phyloP scores from a whole-genome alignment of 2,329 filamentous ascomycete genomes.

The Gaeumannomyces tritici region DNA sequence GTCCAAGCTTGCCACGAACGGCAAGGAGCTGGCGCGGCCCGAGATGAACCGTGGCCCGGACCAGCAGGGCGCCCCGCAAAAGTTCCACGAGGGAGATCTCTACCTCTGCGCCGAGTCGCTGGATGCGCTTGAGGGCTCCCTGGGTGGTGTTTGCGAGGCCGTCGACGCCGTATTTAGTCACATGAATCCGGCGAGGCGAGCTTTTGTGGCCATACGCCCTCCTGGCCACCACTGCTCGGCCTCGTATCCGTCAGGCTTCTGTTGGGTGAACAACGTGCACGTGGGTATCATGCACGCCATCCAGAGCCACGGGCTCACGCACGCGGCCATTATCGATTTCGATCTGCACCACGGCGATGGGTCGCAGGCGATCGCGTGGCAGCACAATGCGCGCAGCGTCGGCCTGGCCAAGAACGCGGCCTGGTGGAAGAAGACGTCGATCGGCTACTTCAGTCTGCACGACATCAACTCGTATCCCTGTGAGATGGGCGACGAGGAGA shows the following conservation, averaged over 20 bases:
- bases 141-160: conserved; percentile 89
- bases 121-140: conserved; percentile 77
- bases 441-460: conserved; percentile 94
- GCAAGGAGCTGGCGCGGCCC: conserved; percentile 68
- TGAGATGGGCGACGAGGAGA: conserved; percentile 85
- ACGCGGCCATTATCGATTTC: conserved; percentile 89
- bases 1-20: conserved; percentile 63
- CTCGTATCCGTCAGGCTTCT: conserved; percentile 85
- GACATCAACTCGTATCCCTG: conserved; percentile 99
- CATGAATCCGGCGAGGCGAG: conserved; percentile 52
- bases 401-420: conserved; percentile 60
- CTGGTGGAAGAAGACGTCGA: conserved; percentile 71
- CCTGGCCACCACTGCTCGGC: conserved; percentile 94
- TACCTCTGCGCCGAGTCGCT: conserved; percentile 84
- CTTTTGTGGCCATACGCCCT: conserved; percentile 86
- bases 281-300: conserved; percentile 90
- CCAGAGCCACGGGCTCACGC: conserved; percentile 75
- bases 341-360: conserved; percentile 90
- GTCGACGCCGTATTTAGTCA: conserved; percentile 71
- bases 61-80: conserved; percentile 31
- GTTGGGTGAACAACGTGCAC: conserved; percentile 98
- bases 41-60: conserved; percentile 45
- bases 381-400: conserved; percentile 66
- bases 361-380: conserved; percentile 91
- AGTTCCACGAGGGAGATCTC: conserved; percentile 79